These are phyloP conservation scores for Tricladium varicosporioides DNA, from an alignment of 2,329 filamentous ascomycete genomes.

Conservation along the genomic window DNA sequence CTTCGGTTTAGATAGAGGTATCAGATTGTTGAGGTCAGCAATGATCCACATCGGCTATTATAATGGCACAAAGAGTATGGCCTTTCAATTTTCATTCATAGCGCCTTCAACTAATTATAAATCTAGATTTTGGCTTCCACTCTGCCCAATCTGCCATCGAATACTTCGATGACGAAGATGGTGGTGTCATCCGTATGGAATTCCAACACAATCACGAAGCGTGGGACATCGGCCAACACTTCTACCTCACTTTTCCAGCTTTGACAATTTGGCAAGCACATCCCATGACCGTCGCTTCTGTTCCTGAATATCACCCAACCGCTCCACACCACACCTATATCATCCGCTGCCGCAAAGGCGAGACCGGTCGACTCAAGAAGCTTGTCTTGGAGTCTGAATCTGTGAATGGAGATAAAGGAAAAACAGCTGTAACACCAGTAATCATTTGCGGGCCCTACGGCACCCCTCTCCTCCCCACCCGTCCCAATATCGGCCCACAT, in stretches of 20 bases:
- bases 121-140: slow-evolving; percentile 51
- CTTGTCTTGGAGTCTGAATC: slow-evolving; percentile 32
- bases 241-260: slow-evolving; percentile 72
- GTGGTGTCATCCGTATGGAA: slow-evolving; percentile 64
- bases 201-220: slow-evolving; percentile 68
- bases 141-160: slow-evolving; percentile 48
- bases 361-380: slow-evolving; percentile 42
- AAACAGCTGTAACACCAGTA: slow-evolving; percentile 46
- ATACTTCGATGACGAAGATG: slow-evolving; percentile 55
- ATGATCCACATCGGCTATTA: slow-evolving; percentile 60
- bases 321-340: slow-evolving; percentile 53
- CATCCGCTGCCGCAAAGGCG: slow-evolving; percentile 55
- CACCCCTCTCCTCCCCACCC: slow-evolving; percentile 29
- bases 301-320: slow-evolving; percentile 50
- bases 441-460: slow-evolving; percentile 66
- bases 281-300: slow-evolving; percentile 74
- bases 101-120: slow-evolving; percentile 12
- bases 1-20: slow-evolving; percentile 62
- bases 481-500: slow-evolving; percentile 32
- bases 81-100: neutral
- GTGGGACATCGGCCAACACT: slow-evolving; percentile 67
- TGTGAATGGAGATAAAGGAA: neutral
- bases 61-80: slow-evolving; percentile 31
- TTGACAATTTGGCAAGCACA: slow-evolving; percentile 74
- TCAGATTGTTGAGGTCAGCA: slow-evolving; percentile 55